A percentile compares a stretch with the other conserved stretches of the same genome.
phyloP scores from a whole-genome alignment of 2,329 filamentous ascomycete genomes.

The Ophiostoma fasciatum region DNA sequence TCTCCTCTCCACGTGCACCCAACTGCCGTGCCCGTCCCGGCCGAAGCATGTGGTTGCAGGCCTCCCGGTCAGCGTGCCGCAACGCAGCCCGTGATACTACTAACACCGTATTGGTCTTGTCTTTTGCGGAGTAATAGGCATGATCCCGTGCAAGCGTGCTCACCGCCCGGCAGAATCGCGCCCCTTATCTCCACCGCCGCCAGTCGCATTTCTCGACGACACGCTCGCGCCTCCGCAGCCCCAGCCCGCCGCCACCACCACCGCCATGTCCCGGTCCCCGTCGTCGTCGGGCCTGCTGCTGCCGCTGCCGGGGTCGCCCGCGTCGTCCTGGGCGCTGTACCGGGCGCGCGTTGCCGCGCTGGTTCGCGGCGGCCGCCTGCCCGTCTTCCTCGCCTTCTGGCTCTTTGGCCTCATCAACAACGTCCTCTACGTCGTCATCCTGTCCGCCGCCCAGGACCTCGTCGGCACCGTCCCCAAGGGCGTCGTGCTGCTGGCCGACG shows the following conservation, averaged over 20 bases:
- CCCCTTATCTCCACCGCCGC: no score
- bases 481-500: conserved; percentile 82
- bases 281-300: conserved; percentile 30
- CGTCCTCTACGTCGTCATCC: conserved; percentile 92
- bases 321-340: conserved; percentile 62
- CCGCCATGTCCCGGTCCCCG: conserved; percentile 21
- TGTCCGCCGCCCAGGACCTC: conserved; percentile 88
- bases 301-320: conserved; percentile 41
- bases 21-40: no score
- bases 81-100: no score
- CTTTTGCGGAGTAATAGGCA: no score
- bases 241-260: background rate
- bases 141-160: no score
- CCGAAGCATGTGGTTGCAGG: no score
- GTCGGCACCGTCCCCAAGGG: conserved; percentile 82
- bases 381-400: conserved; percentile 77
- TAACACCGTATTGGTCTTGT: no score
- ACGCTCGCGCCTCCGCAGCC: no score
- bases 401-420: conserved; percentile 93
- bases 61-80: no score
- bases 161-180: conserved; percentile 10
- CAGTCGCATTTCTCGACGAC: no score
- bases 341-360: conserved; percentile 46
- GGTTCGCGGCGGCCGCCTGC: conserved; percentile 48
- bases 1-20: no score